Evolutionary conservation across 108 stramenopile genomes (phyloP).

Genomic region (Fragilaria crotonensis): DNA sequence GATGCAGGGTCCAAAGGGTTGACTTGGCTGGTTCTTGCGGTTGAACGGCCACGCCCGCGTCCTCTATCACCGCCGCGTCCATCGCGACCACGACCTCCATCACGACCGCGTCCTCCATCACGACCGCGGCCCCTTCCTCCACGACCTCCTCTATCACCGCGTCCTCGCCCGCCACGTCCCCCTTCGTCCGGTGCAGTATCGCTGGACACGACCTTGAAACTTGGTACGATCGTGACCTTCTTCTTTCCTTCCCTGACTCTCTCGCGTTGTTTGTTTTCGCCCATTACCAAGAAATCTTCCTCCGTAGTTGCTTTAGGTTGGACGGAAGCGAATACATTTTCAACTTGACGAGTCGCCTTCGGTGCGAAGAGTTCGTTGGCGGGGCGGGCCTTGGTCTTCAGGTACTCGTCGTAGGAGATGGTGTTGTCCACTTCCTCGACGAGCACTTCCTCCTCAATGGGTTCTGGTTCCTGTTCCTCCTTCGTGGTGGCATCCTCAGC

Average conservation of each 20-base stretch:
- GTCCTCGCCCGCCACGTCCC: constrained; percentile 10
- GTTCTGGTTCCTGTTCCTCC: constrained; percentile 5
- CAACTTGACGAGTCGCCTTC: constrained; percentile 51
- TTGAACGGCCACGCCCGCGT: constrained; percentile 13
- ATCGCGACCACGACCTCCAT: constrained; percentile 23
- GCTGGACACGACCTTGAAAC: constrained; percentile 43
- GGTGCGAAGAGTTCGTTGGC: constrained; percentile 44
- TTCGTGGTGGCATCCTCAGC: constrained; percentile 17
- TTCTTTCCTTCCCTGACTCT: constrained; percentile 45
- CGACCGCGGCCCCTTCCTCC: constrained; percentile 36
- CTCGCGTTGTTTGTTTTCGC: constrained; percentile 45
- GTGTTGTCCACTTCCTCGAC: constrained; percentile 55
- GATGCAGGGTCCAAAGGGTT: constrained; percentile 12
- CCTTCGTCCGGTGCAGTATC: constrained; percentile 1
- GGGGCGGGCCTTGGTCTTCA: constrained; percentile 45
- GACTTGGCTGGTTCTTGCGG: constrained; percentile 25
- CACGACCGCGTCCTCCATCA: constrained; percentile 36
- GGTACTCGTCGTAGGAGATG: constrained; percentile 82
- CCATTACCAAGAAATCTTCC: constrained; percentile 79
- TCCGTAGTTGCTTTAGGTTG: constrained; percentile 34
- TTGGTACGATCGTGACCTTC: constrained; percentile 62
- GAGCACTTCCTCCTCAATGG: constrained; percentile 19
- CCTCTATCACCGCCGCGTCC: constrained; percentile 34
- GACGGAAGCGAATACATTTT: constrained; percentile 56
- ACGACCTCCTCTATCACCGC: constrained; percentile 40